Percentiles rank a stretch among this genome's conserved stretches.
Evolutionary conservation across 2,329 filamentous ascomycete genomes (phyloP).

Genomic region (Aspergillus tamarii): DNA sequence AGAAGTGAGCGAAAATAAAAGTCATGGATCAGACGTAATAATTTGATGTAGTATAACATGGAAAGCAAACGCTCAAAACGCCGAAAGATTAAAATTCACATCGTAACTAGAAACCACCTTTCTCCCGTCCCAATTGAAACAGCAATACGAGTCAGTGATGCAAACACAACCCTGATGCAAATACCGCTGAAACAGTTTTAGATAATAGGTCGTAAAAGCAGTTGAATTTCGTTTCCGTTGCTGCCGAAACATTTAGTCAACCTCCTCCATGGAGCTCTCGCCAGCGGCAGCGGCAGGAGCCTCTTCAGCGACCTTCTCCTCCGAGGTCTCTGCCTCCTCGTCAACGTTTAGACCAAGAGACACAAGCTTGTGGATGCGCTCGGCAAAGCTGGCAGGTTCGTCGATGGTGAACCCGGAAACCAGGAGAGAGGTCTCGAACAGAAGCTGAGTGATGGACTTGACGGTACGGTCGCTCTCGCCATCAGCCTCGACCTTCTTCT

Average conservation of each 20-base stretch:
- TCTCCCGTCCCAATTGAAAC: conserved; percentile 21
- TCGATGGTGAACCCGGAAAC: conserved; percentile 99
- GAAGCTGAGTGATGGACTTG: conserved; percentile 97
- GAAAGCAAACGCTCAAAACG: conserved; percentile 30
- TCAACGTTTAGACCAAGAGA: conserved; percentile 97
- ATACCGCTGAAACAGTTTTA: conserved; percentile 18
- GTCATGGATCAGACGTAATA: conserved; percentile 17
- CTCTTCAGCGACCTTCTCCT: conserved; percentile 58
- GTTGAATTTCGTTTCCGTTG: conserved; percentile 21
- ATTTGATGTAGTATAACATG: conserved; percentile 16
- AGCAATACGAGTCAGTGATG: conserved; percentile 18
- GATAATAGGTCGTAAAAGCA: conserved; percentile 5
- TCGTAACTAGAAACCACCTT: conserved; percentile 19
- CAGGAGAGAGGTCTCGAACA: conserved; percentile 97
- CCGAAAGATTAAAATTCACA: conserved; percentile 21
- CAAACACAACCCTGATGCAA: conserved; percentile 12
- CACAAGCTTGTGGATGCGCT: conserved; percentile 99
- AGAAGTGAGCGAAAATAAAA: neutral
- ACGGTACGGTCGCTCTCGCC: conserved; percentile 98
- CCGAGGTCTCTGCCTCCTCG: conserved; percentile 77
- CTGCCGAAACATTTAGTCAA: conserved; percentile 70
- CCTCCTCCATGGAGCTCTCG: conserved; percentile 99
- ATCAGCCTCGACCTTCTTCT: conserved; percentile 97
- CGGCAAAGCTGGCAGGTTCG: conserved; percentile 94
- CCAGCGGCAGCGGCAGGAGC: conserved; percentile 67